Base-by-base conservation (phyloP, 495 filamentous ascomycete genomes). In the Amorphotheca resinae region DNA sequence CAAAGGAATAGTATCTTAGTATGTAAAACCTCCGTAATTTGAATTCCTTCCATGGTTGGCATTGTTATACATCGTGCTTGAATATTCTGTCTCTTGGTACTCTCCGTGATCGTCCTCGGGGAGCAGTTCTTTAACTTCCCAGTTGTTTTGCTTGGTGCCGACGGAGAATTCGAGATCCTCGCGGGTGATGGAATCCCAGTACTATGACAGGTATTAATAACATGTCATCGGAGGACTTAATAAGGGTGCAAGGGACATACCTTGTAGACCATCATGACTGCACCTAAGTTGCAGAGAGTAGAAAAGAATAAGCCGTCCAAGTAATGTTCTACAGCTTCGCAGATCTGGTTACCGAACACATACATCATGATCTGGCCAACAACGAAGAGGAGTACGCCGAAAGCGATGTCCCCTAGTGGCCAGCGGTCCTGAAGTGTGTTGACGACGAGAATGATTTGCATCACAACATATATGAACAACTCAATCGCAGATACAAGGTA, bases 251-350 rank as follows among this genome's bases (percentile, higher is more conserved):
- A 15, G 36, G 34, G 31, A 59, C 67, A 42, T 68, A 87, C 86
- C 80, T 99, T 99, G 72, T 99, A 99, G 9, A 96, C 80, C 91
- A 99, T 99, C 91, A 99, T 99, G 39, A 96, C 89, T 1, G 79
- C 89, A 8, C 96, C 69, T 23, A 99, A 65, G 57, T 99, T 96
- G 65, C 84, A 89, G 49, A 88, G 80, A 0, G 88, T 93, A 11
- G 87, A 83, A 57, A 99, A 91, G 64, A 99, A 94, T 26, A 96
- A 65, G 0, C 89, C 91, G 57, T 99, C 91, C 36, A 99, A 58
- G 52, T 95, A 99, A 59, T 99, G 91, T 59, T 87, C 82, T 32
- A 85, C 81, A 20, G 72, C 73, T 25, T 82, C 70, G 67, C 91
- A 99, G 57, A 99, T 83, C 30, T 70, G 76, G 41, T 80, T 74